These are phyloP conservation scores for Alternaria alternata DNA, from an alignment of 2,329 filamentous ascomycete genomes.

Conservation along the genomic window DNA sequence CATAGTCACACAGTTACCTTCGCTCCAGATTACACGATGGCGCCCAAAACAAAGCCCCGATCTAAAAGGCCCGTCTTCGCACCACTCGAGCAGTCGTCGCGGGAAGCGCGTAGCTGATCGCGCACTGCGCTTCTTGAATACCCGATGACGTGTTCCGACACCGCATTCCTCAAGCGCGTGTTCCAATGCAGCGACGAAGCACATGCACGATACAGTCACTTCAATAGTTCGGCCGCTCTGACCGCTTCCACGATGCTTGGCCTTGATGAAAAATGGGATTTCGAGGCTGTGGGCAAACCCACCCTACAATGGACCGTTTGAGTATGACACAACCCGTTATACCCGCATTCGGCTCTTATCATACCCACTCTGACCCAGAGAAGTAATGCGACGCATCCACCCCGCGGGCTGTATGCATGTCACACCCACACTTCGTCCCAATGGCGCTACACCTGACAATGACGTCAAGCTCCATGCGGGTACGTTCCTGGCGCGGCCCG, in stretches of 20 bases:
- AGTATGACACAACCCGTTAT: conserved; percentile 9
- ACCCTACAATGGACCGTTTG: conserved; percentile 4
- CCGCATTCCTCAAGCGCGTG: conserved; percentile 1
- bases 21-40: conserved; percentile 9
- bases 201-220: conserved; percentile 10
- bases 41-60: conserved; percentile 7
- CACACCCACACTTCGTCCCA: conserved; percentile 10
- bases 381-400: conserved; percentile 17
- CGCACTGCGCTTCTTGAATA: conserved; percentile 7
- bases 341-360: conserved; percentile 15
- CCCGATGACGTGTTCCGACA: conserved; percentile 16
- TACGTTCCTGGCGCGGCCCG: conserved; percentile 37
- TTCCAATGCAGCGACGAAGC: conserved; percentile 1
- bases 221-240: conserved; percentile 4
- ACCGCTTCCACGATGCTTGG: conserved; percentile 2
- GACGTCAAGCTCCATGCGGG: conserved; percentile 37
- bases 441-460: conserved; percentile 18
- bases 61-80: neutral
- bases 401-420: conserved; percentile 21
- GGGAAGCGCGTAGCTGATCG: neutral
- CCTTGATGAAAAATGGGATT: neutral
- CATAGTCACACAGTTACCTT: conserved; percentile 12
- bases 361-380: conserved; percentile 14
- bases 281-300: neutral
- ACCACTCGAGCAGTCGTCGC: neutral